Percentiles rank a stretch among this genome's conserved stretches.
These are phyloP conservation scores for Colletotrichum aenigma DNA, from an alignment of 2,329 filamentous ascomycete genomes.

Conservation along the genomic window DNA sequence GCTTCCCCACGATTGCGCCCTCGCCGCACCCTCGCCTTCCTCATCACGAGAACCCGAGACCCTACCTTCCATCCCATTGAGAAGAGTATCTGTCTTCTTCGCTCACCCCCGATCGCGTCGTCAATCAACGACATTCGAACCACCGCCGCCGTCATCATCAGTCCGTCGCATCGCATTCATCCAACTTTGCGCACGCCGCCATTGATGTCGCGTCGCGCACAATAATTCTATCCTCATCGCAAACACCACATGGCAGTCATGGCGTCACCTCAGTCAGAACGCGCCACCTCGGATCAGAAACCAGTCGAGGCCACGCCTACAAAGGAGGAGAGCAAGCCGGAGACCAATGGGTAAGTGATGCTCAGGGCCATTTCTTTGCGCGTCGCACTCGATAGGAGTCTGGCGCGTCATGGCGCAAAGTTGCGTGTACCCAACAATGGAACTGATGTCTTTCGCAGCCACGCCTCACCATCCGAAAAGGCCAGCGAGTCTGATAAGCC, in stretches of 20 bases:
- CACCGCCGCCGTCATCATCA: not conserved
- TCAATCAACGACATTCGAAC: not conserved
- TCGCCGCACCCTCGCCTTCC: not conserved
- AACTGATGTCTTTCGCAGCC: slow-evolving; percentile 22
- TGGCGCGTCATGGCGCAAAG: slow-evolving; percentile 5
- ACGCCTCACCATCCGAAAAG: slow-evolving; percentile 28
- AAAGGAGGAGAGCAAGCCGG: slow-evolving; percentile 35
- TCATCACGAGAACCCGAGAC: not conserved
- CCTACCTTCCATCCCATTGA: not conserved
- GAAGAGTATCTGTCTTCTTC: not conserved
- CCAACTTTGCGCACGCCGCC: not conserved
- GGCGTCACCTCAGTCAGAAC: slow-evolving; percentile 52
- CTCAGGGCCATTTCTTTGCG: not conserved
- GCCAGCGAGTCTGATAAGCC: slow-evolving; percentile 23
- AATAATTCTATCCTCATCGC: slow-evolving; percentile 29
- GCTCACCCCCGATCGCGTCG: not conserved
- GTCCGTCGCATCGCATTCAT: not conserved
- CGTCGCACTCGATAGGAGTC: slow-evolving; percentile 3
- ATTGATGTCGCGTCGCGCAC: slow-evolving; percentile 41
- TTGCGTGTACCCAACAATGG: not conserved
- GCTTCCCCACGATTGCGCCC: not conserved
- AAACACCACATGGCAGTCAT: slow-evolving; percentile 55
- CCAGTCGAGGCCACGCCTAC: slow-evolving; percentile 33
- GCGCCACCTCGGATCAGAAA: slow-evolving; percentile 52
- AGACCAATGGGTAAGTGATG: slow-evolving; percentile 42